Conservation (phyloP, 345 rosid genomes). For the Ailanthus altissimus region DNA sequence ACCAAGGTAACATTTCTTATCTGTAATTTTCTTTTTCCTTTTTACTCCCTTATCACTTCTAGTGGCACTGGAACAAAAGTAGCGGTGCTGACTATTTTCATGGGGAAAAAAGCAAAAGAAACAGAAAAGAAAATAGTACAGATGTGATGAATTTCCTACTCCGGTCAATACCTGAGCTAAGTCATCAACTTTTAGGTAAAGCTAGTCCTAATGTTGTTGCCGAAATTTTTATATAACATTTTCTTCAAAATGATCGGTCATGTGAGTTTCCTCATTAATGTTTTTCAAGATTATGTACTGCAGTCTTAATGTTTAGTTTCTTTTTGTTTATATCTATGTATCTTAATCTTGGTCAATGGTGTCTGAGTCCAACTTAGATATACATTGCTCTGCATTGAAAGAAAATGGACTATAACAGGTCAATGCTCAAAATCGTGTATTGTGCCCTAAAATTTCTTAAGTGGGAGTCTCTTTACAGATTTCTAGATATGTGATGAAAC, state of each 20-base stretch:
- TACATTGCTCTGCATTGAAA: neutral
- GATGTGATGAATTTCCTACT: neutral
- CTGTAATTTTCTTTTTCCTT: neutral
- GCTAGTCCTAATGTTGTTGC: neutral
- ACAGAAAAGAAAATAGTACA: neutral
- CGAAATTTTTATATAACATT: neutral
- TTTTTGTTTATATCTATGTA: neutral
- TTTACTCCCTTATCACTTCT: neutral
- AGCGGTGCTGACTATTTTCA: neutral
- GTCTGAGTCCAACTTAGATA: neutral
- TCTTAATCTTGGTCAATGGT: neutral
- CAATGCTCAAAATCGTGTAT: neutral
- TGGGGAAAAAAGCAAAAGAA: neutral
- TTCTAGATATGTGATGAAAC: neutral
- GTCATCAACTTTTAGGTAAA: neutral
- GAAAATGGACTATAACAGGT: neutral
- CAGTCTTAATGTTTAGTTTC: neutral
- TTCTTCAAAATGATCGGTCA: neutral
- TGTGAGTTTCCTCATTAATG: neutral
- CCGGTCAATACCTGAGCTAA: neutral
- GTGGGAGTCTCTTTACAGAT: neutral
- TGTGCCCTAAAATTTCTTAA: neutral
- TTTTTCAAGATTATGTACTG: neutral
- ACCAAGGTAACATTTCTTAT: constrained; percentile 61
- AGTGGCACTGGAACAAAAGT: neutral